phyloP scores from a whole-genome alignment of 2,329 filamentous ascomycete genomes.

The Bipolaris bicolor region DNA sequence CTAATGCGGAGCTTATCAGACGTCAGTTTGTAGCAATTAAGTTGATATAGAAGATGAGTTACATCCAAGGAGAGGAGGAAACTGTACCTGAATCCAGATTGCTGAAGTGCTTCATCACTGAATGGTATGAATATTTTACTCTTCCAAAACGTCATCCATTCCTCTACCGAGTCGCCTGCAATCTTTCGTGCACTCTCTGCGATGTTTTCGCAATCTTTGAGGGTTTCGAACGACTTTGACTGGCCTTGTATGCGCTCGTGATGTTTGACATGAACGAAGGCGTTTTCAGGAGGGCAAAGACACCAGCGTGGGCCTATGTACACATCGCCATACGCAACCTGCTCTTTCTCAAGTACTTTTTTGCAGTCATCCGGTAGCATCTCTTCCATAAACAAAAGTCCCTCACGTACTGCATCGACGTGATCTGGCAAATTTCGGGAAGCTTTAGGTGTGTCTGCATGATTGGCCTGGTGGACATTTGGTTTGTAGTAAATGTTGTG shows the following conservation, averaged over 20 bases:
- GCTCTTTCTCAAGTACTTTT: background rate
- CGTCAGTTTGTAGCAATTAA: background rate
- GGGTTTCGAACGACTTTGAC: background rate
- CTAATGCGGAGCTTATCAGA: slow-evolving; percentile 3
- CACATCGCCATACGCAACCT: background rate
- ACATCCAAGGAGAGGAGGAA: background rate
- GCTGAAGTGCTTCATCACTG: slow-evolving; percentile 1
- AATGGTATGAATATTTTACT: background rate
- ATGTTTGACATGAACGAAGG: background rate
- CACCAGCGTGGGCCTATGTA: background rate
- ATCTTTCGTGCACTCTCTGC: slow-evolving; percentile 1
- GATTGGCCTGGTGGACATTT: slow-evolving; percentile 4
- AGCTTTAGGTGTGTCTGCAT: background rate
- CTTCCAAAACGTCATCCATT: slow-evolving; percentile 11
- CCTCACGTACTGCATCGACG: slow-evolving; percentile 13
- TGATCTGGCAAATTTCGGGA: background rate
- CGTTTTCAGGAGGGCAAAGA: background rate
- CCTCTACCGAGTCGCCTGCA: background rate
- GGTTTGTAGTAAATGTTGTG: slow-evolving; percentile 4
- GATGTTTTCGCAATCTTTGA: background rate
- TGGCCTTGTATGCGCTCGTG: background rate
- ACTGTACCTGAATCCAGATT: slow-evolving; percentile 4
- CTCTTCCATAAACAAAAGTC: slow-evolving; percentile 5
- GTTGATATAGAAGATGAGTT: background rate
- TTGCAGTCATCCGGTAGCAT: slow-evolving; percentile 6